Evolutionary conservation across 108 stramenopile genomes (phyloP).

Genomic region (Cyclotella cryptica): DNA sequence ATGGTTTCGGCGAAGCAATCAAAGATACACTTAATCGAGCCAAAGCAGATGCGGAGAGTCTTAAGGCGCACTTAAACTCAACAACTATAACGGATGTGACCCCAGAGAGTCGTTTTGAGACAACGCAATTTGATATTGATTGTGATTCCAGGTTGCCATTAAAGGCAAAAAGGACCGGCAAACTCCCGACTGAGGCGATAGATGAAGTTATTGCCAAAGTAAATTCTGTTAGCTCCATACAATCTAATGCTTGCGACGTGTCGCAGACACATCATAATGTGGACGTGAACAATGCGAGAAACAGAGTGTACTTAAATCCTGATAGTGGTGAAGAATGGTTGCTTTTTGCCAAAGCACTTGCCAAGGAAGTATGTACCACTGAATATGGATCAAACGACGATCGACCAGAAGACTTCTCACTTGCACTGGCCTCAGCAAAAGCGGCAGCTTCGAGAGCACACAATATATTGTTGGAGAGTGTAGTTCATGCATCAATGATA

Average conservation of each 20-base stretch:
- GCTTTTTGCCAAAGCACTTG: constrained; percentile 33
- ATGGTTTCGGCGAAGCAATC: neutral
- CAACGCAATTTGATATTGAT: constrained; percentile 27
- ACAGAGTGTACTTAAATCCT: constrained; percentile 39
- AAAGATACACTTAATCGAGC: constrained; percentile 8
- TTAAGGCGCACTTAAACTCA: neutral
- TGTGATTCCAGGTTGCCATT: neutral
- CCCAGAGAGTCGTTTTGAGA: neutral
- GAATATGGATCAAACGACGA: neutral
- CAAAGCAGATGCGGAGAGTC: neutral
- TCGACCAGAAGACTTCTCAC: neutral
- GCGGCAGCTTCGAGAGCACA: constrained; percentile 31
- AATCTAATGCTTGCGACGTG: neutral
- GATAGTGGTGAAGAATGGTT: constrained; percentile 53
- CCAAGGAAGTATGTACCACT: constrained; percentile 3
- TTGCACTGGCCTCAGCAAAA: constrained; percentile 32
- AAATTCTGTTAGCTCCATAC: neutral
- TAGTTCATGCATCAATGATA: constrained; percentile 34
- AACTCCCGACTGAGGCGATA: neutral
- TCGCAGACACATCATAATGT: neutral
- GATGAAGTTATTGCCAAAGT: neutral
- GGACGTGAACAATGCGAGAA: constrained; percentile 10
- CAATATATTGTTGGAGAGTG: constrained; percentile 29
- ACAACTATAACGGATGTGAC: neutral
- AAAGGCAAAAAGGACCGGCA: constrained; percentile 5